Evolutionary conservation across 768 basidiomycete species (phyloP).

Genomic region (Trametes cinnabarina): DNA sequence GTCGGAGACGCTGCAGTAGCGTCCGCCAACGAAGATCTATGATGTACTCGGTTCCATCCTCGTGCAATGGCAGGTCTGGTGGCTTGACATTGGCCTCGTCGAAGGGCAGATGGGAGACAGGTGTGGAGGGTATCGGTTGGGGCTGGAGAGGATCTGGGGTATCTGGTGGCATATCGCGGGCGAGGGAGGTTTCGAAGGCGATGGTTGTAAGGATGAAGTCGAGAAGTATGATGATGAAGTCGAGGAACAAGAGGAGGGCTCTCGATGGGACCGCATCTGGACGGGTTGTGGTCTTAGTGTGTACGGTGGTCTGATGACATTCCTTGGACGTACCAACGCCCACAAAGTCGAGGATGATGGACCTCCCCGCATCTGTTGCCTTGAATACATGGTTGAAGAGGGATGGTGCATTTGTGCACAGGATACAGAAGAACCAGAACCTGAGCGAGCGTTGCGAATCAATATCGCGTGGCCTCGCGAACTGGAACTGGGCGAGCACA

Average conservation of each 20-base stretch:
- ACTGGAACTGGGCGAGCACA: constrained; percentile 60
- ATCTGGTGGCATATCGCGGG: constrained; percentile 39
- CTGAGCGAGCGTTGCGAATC: constrained; percentile 65
- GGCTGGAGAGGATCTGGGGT: constrained; percentile 41
- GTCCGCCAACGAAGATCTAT: constrained; percentile 60
- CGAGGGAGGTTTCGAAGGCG: constrained; percentile 60
- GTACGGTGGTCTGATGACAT: not conserved
- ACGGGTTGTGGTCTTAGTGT: not conserved
- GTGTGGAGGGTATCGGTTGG: constrained; percentile 30
- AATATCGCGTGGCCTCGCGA: constrained; percentile 64
- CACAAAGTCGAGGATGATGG: constrained; percentile 74
- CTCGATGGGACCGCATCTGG: constrained; percentile 56
- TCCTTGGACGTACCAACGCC: constrained; percentile 58
- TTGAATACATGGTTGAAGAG: constrained; percentile 60
- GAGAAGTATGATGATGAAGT: constrained; percentile 64
- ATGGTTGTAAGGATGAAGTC: constrained; percentile 66
- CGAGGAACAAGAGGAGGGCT: constrained; percentile 62
- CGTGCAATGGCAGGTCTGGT: constrained; percentile 10
- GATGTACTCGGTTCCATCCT: constrained; percentile 44
- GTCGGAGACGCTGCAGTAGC: constrained; percentile 55
- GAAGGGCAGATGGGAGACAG: constrained; percentile 21
- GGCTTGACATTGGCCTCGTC: constrained; percentile 10
- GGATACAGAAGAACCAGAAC: constrained; percentile 59
- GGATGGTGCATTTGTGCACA: constrained; percentile 56
- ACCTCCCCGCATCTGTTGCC: constrained; percentile 54